These are phyloP conservation scores for Colletotrichum costaricense DNA, from an alignment of 2,329 filamentous ascomycete genomes.

Conservation along the genomic window DNA sequence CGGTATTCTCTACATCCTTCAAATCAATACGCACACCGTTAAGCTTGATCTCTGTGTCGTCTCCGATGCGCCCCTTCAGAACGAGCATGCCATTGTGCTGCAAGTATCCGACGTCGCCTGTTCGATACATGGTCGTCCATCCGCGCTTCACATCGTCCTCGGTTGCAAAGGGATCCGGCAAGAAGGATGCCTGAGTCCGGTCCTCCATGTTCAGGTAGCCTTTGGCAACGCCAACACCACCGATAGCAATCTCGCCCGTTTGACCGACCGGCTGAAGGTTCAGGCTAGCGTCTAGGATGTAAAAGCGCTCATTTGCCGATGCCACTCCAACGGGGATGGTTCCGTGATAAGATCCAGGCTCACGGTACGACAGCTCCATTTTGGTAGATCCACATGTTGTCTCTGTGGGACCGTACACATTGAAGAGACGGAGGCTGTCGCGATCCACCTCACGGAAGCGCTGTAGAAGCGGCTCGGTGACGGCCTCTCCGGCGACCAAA, in stretches of 20 bases:
- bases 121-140: background rate
- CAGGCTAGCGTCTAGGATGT: constrained; percentile 51
- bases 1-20: constrained; percentile 47
- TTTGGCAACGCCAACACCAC: constrained; percentile 42
- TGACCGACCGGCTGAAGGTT: constrained; percentile 51
- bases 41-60: constrained; percentile 59
- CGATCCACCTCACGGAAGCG: constrained; percentile 23
- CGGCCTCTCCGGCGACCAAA: constrained; percentile 38
- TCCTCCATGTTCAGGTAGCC: constrained; percentile 47
- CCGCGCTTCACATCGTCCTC: background rate
- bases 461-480: constrained; percentile 21
- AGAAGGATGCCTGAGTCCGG: background rate
- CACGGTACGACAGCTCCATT: constrained; percentile 23
- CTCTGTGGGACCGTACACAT: constrained; percentile 48
- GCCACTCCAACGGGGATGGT: constrained; percentile 33
- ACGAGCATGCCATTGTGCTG: background rate
- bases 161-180: background rate
- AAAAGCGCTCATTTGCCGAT: constrained; percentile 48
- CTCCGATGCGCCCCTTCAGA: constrained; percentile 49
- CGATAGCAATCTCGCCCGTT: constrained; percentile 46
- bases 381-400: constrained; percentile 35
- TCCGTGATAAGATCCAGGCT: constrained; percentile 11
- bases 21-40: constrained; percentile 58
- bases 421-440: constrained; percentile 29
- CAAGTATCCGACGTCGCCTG: background rate